Conservation (phyloP, 2,329 filamentous ascomycete species). For the Trichoderma sp. region DNA sequence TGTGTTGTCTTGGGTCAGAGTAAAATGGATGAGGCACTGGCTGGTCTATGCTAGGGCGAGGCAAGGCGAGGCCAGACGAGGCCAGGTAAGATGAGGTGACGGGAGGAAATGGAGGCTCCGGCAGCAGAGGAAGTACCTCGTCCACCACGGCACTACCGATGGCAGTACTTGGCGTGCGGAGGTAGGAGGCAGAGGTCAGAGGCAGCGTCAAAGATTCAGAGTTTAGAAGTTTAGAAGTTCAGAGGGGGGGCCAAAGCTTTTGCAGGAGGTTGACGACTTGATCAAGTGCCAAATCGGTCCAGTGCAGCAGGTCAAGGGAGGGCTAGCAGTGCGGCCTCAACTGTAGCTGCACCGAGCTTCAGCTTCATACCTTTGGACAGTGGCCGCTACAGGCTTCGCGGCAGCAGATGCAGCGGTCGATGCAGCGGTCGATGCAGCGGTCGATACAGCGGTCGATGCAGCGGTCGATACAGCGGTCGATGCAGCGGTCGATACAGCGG, state of each 20-base stretch:
- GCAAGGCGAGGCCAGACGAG: background rate
- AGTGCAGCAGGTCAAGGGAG: background rate
- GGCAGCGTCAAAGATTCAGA: slow-evolving; percentile 17
- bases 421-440: too few relatives aligned
- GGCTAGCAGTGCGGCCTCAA: background rate
- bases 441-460: slow-evolving; percentile 26
- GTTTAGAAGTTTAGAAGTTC: background rate
- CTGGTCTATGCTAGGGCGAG: background rate
- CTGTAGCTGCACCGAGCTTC: too few relatives aligned
- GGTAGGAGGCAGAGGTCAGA: slow-evolving; percentile 1
- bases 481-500: slow-evolving; percentile 31
- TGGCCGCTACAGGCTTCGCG: slow-evolving; percentile 24
- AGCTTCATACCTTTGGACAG: slow-evolving; percentile 27
- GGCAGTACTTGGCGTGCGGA: background rate
- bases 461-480: slow-evolving; percentile 23
- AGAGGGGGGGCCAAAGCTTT: too few relatives aligned
- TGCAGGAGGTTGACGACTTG: too few relatives aligned
- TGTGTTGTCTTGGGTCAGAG: background rate
- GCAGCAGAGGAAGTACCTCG: slow-evolving; percentile 13
- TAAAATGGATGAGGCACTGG: slow-evolving; percentile 6
- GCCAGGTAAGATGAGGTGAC: background rate
- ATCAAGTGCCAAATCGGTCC: background rate
- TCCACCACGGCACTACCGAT: slow-evolving; percentile 2
- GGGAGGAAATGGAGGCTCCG: background rate
- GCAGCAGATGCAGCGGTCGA: slow-evolving; percentile 22